Evolutionary conservation across 1,284 basidiomycete species (phyloP), one percentile per base, ranked within the genome.

Genomic region (Tilletia caries): DNA sequence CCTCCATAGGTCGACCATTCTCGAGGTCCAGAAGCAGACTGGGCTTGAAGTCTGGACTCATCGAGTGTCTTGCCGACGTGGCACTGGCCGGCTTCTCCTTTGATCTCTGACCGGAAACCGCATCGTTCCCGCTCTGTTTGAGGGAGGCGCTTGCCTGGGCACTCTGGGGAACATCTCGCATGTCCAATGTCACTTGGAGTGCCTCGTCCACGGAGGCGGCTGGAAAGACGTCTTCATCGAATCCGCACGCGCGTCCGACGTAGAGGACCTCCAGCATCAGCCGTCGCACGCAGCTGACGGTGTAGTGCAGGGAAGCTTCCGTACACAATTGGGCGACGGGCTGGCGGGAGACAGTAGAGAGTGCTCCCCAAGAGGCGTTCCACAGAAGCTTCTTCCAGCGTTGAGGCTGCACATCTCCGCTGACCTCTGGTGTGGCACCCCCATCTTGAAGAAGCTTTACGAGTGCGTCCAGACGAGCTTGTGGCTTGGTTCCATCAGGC

Each of bases 351-450:
- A 87, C 79, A 2, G 86, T 84, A 67, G 85, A 85, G 0, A 80
- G 68, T 0, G 75, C 79, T 20, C 80, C 80, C 80, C 80, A 82
- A 20, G 74, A 72, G 0, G 76, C 73, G 52, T 82, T 82, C 79
- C 80, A 82, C 25, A 80, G 71, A 12, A 76, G 82, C 73, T 87
- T 87, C 64, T 85, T 81, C 86, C 86, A 87, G 67, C 86, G 79
- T 68, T 85, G 84, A 15, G 79, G 79, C 73, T 86, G 85, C 68
- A 87, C 86, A 67, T 86, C 85, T 2, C 84, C 77, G 0, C 83
- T 81, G 13, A 83, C 78, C 1, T 82, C 76, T 3, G 82, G 81
- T 1, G 76, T 73, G 13, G 83, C 84, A 0, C 86, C 86, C 23
- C 85, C 86, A 0, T 70, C 48, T 4, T 69, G 69, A 64, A 86